phyloP scores from a whole-genome alignment of 2,329 filamentous ascomycete genomes.

The Penicillium brevicompactum region DNA sequence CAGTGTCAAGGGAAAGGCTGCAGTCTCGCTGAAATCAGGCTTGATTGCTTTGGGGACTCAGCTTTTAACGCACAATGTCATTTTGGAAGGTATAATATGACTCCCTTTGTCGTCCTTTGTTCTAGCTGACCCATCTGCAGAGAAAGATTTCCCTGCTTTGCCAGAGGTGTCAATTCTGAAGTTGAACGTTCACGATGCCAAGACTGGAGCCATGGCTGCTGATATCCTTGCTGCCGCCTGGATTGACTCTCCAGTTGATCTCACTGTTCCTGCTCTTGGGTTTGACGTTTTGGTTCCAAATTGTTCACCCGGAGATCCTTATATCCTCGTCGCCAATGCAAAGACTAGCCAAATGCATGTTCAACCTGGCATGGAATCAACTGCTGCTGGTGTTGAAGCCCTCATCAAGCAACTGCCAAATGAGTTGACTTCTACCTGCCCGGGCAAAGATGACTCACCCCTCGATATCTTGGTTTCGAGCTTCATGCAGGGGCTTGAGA shows the following conservation, averaged over 20 bases:
- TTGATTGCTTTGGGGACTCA: constrained; percentile 78
- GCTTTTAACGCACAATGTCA: constrained; percentile 70
- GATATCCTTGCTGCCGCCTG: constrained; percentile 72
- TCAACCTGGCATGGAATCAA: constrained; percentile 64
- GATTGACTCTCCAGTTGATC: constrained; percentile 77
- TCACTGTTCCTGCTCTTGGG: constrained; percentile 75
- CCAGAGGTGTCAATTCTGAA: constrained; percentile 81
- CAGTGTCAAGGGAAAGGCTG: constrained; percentile 71
- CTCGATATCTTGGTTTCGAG: constrained; percentile 78
- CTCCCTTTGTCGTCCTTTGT: not conserved
- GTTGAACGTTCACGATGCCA: constrained; percentile 75
- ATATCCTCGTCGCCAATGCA: constrained; percentile 78
- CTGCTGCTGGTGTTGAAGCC: constrained; percentile 71
- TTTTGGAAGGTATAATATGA: constrained; percentile 77
- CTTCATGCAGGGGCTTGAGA: constrained; percentile 78
- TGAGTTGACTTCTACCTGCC: constrained; percentile 71
- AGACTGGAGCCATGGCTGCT: constrained; percentile 71
- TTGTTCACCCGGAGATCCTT: constrained; percentile 70
- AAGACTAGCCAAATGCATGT: constrained; percentile 68
- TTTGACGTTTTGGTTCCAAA: constrained; percentile 86
- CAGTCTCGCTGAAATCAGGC: constrained; percentile 75
- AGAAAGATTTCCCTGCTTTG: constrained; percentile 69
- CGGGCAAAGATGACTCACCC: constrained; percentile 75
- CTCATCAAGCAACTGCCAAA: constrained; percentile 74
- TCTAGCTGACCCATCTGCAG: constrained; percentile 37